Evolutionary conservation across 768 basidiomycete genomes (phyloP).

Genomic region (Rhodotorula diobovata): DNA sequence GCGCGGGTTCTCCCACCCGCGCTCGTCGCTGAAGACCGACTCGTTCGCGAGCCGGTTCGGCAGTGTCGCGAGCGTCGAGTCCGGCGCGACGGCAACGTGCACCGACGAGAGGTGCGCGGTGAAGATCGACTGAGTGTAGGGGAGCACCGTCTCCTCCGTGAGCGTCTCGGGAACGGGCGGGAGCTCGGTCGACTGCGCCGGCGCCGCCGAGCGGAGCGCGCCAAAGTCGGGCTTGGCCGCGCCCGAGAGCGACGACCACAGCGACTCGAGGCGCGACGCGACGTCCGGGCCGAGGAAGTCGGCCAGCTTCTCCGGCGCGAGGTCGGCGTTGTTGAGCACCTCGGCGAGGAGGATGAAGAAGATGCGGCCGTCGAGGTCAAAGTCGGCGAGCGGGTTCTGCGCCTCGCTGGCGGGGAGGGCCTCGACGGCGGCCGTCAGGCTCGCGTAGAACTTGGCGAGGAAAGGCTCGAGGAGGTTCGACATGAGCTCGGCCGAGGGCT

Average conservation of each 20-base stretch:
- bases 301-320: conserved; percentile 39
- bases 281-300: conserved; percentile 47
- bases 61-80: conserved; percentile 29
- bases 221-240: conserved; percentile 44
- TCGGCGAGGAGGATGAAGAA: conserved; percentile 53
- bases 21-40: conserved; percentile 26
- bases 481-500: conserved; percentile 43
- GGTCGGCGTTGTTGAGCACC: conserved; percentile 45
- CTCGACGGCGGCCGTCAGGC: conserved; percentile 52
- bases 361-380: conserved; percentile 55
- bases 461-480: conserved; percentile 43
- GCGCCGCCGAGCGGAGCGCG: conserved; percentile 43
- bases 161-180: not conserved
- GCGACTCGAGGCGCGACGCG: conserved; percentile 17
- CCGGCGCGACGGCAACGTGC: conserved; percentile 42
- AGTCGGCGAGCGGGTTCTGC: conserved; percentile 48
- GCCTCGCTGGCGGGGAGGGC: conserved; percentile 45
- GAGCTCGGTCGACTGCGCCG: conserved; percentile 27
- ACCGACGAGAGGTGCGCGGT: conserved; percentile 46
- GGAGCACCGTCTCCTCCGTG: conserved; percentile 45
- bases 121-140: conserved; percentile 49
- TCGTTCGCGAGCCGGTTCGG: conserved; percentile 16
- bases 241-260: conserved; percentile 41
- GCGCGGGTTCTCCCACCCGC: conserved; percentile 32
- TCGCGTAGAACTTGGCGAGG: conserved; percentile 46